Conservation (phyloP, 1,139 yeast genomes). For the Pichia sp. region DNA sequence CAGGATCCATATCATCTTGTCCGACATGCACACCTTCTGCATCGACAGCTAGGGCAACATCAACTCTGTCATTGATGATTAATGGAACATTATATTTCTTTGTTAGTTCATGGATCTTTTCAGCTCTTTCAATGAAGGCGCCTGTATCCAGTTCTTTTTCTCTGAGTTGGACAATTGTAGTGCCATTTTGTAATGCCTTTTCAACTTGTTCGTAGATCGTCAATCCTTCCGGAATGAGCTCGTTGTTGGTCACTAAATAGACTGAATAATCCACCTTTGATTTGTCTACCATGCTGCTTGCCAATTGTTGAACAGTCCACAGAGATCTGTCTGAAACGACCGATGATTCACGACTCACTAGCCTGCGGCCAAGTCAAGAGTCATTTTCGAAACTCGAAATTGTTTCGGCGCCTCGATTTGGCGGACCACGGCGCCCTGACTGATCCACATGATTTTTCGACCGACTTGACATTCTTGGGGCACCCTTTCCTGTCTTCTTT, state of each 20-base stretch:
- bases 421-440: no score
- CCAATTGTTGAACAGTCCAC: no score
- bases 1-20: slow-evolving; percentile 83
- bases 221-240: slow-evolving; percentile 65
- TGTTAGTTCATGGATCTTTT: slow-evolving; percentile 60
- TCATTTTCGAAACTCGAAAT: no score
- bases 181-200: slow-evolving; percentile 67
- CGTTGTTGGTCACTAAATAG: slow-evolving; percentile 81
- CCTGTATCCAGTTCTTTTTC: slow-evolving; percentile 74
- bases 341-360: no score
- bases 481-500: neutral
- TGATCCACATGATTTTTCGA: no score
- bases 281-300: slow-evolving; percentile 1
- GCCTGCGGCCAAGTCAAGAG: no score
- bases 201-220: slow-evolving; percentile 62
- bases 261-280: slow-evolving; percentile 51
- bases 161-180: slow-evolving; percentile 77
- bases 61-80: slow-evolving; percentile 85
- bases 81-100: slow-evolving; percentile 62
- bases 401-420: no score
- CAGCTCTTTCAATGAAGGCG: slow-evolving; percentile 64
- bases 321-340: no score
- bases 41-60: slow-evolving; percentile 84
- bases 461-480: no score
- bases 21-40: slow-evolving; percentile 90